A percentile compares a stretch with the other conserved stretches of the same genome.
Evolutionary conservation across 78 protist genomes (phyloP).

Genomic region (Dictyostelium brefeldianum): DNA sequence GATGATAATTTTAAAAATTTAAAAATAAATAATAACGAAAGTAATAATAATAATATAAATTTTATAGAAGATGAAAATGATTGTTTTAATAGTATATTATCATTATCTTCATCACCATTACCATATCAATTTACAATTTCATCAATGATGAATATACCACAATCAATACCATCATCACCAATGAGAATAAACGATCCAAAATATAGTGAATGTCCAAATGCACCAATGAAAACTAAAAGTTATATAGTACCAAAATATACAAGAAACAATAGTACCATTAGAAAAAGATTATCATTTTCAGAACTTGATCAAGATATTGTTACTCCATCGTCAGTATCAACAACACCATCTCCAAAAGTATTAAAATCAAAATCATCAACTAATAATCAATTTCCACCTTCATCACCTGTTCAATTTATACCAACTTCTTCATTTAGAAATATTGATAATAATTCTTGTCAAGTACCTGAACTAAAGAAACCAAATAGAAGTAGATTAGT

Average conservation of each 20-base stretch:
- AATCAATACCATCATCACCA: not conserved
- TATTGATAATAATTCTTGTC: not conserved
- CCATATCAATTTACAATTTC: not conserved
- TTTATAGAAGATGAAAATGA: not conserved
- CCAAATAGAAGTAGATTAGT: not conserved
- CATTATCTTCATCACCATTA: not conserved
- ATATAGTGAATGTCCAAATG: not conserved
- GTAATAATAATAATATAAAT: not conserved
- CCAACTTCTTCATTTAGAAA: not conserved
- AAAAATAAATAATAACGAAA: not conserved
- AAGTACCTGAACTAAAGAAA: not conserved
- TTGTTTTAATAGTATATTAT: not conserved
- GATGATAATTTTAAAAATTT: not conserved
- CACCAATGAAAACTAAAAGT: not conserved
- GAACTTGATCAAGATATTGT: not conserved
- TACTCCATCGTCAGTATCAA: not conserved
- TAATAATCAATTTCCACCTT: not conserved
- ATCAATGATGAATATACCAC: not conserved
- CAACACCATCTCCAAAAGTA: not conserved
- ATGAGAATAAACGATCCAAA: not conserved
- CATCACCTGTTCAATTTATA: not conserved
- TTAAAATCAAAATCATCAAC: not conserved
- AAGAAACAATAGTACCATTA: not conserved
- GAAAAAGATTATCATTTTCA: not conserved
- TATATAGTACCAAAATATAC: not conserved